Evolutionary conservation across 2,329 filamentous ascomycete genomes (phyloP), one percentile per base, ranked within the genome.

Genomic region (Pseudogymnoascus sp.): DNA sequence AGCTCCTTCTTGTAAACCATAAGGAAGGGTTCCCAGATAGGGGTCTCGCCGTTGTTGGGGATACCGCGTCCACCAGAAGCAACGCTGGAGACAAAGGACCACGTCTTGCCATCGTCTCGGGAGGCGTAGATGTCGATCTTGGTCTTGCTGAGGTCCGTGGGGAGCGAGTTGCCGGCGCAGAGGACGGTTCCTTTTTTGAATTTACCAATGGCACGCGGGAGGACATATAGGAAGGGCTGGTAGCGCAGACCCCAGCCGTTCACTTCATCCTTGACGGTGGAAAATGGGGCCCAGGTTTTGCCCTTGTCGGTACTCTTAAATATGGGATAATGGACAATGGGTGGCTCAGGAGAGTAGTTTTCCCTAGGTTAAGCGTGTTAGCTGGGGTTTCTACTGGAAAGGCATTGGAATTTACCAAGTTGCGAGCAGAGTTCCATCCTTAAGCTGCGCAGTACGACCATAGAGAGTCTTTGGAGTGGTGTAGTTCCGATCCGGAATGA

Each of bases 11-110:
- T 75, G 71, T 86, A 80, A 50, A 80, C 77, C 72, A 84, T 70
- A 44, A 90, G 74, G 72, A 88, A 89, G 0, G 88, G 88, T 72
- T 91, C 88, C 88, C 88, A 91, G 19, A 91, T 84, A 0, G 87
- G 86, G 0, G 85, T 88, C 38, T 85, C 72, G 1, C 85, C 87
- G 69, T 90, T 88, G 69, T 72, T 59, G 17, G 83, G 80, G 2
- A 87, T 82, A 0, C 77, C 69, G 1, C 87, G 86, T 56, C 79
- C 78, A 35, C 88, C 88, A 1, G 77, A 75, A 0, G 87, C 87
- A 50, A 90, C 82, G 67, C 85, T 81, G 64, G 83, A 86, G 61
- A 89, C 81, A 67, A 89, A 90, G 29, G 82, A 75, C 88, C 88
- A 91, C 1, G 81, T 86, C 35, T 74, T 68, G 6, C 87, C 88